phyloP scores from a whole-genome alignment of 768 basidiomycete species.

The Lactarius deliciosus region DNA sequence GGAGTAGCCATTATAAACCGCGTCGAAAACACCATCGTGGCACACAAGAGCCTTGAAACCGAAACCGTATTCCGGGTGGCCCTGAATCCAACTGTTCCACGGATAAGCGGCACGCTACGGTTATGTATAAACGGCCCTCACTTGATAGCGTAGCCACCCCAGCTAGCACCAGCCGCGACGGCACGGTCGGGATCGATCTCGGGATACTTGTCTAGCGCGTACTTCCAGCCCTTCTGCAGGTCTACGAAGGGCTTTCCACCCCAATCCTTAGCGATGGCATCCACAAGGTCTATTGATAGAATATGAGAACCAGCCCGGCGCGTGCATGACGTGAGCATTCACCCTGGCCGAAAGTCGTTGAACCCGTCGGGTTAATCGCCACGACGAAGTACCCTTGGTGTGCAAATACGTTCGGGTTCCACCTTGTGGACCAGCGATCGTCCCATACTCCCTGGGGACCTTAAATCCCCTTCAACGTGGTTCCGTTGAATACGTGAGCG shows the following conservation, averaged over 20 bases:
- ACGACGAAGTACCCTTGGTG: conserved; percentile 88
- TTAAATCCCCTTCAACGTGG: conserved; percentile 25
- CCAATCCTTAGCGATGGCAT: conserved; percentile 79
- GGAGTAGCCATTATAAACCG: conserved; percentile 75
- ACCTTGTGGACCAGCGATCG: conserved; percentile 87
- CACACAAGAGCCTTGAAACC: conserved; percentile 89
- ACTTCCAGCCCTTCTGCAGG: conserved; percentile 71
- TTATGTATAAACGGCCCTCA: conserved; percentile 33
- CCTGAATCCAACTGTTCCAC: conserved; percentile 82
- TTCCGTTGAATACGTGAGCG: background rate
- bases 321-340: background rate
- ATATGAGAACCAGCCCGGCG: background rate
- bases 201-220: conserved; percentile 62
- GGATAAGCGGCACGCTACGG: conserved; percentile 12
- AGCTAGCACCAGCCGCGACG: conserved; percentile 78
- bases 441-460: conserved; percentile 86
- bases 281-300: conserved; percentile 60
- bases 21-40: conserved; percentile 92
- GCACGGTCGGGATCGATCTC: conserved; percentile 61
- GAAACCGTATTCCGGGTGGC: conserved; percentile 85
- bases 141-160: conserved; percentile 91
- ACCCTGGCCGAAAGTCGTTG: conserved; percentile 91
- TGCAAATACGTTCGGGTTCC: conserved; percentile 82
- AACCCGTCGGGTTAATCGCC: conserved; percentile 91
- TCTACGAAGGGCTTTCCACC: conserved; percentile 85